Evolutionary conservation across 192 early-diverging fungal genomes (phyloP), one percentile per base, ranked within the genome.

Genomic region (Entomortierella parvispora): DNA sequence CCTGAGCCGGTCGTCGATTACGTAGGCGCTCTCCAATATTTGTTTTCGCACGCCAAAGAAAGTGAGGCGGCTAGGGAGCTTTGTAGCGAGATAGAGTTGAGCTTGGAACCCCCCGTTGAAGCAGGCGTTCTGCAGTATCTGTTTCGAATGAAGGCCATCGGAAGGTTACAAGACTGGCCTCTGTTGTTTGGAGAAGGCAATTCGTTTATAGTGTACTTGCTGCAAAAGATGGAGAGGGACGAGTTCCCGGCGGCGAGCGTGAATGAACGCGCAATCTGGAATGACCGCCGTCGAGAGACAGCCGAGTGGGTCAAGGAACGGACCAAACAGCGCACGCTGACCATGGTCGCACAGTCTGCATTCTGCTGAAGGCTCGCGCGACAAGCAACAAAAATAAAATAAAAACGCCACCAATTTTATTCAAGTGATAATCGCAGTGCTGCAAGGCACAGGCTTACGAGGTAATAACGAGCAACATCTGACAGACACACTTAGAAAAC

Each of bases 231-330:
- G 65, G 7, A 45, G 8, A 50, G 22, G 14, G 25, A 22, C 22
- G 42, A 47, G 44, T 56, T 52, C n/a, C 44, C 53, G 18, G 9
- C 48, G 3, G 49, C 51, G 10, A 77, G 47, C n/a, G 42, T 43
- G 33, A 68, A 62, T 8, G 74, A 77, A 28, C 61, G n/a, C 25
- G 46, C 59, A 14, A 56, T 77, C 9, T 77, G 74, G 74, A 59
- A 77, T 5, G 25, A 57, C 10, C 65, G 74, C 1, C 43, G 61
- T 12, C 60, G 34, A 22, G 74, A 77, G 42, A 64, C 61, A 0
- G 49, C 15, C 3, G 42, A 48, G 5, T 77, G 74, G 74, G 2
- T 68, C 5, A 54, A 61, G 46, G 1, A 33, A 40, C 37, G 37
- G 37, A 40, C 37, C 37, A 40, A 40, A 12, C 5, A 40, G 37